Evolutionary conservation across 176 grass and related monocot genomes (phyloP), one percentile per base, ranked within the genome.

Genomic region (Pontederia paniculata): DNA sequence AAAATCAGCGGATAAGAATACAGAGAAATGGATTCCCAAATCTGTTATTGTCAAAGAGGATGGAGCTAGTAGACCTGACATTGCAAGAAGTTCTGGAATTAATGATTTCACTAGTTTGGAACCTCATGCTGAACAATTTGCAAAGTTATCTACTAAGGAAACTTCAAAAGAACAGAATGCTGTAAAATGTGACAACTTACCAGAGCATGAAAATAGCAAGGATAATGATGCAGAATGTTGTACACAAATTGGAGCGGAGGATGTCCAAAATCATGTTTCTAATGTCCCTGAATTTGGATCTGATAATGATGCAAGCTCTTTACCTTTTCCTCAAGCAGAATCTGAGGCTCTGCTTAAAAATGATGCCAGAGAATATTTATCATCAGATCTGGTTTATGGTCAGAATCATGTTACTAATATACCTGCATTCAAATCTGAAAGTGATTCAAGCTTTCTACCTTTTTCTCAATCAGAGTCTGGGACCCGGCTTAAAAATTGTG

Each of bases 1-100:
- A 58, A 44, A 77, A 58, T 42, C 44, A 6, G 66, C 77, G 41
- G 73, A 83, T 65, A 77, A 88, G 63, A 75, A 85, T 44, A 66
- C 77, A 62, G 78, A 78, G 51, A 89, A 83, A 79, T 81, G 67
- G 17, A 67, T 25, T 25, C 51, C 23, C 2, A 42, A 48, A 14
- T 31, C 9, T 42, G 12, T 45, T 43, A 53, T 44, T 21, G n/a
- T 42, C 28, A 23, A 47, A 20, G 67, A 55, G 8, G 19, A 25
- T 23, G 18, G 44, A 3, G n/a, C 10, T n/a, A 19, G 9, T 18
- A 44, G 43, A 31, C 17, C 7, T 57, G 31, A 12, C 31, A 57
- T 37, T 2, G 21, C 23, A 55, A 55, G 22, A 20, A 4, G 5
- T 5, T 37, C 28, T 37, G 28, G 28, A 37, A 37, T 37, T 37